These are phyloP conservation scores for Hyaloscypha variabilis DNA, from an alignment of 495 filamentous ascomycete species.

Conservation along the genomic window DNA sequence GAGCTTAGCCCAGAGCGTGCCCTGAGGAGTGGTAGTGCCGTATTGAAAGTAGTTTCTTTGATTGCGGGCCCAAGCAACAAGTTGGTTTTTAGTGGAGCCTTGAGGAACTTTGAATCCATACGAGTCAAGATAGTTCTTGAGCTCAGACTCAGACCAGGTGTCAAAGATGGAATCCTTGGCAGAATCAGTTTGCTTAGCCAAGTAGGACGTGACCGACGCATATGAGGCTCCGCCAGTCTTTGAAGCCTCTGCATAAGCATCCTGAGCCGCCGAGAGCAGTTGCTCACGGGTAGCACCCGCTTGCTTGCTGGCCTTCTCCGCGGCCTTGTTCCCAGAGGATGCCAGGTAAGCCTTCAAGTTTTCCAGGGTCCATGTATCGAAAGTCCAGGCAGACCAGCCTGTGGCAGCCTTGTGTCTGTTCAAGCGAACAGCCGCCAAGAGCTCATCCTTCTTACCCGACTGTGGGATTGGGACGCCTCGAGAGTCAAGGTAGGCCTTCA, in stretches of 20 bases:
- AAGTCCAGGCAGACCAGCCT: constrained; percentile 79
- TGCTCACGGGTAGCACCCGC: constrained; percentile 71
- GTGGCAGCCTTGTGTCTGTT: constrained; percentile 72
- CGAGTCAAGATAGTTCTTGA: constrained; percentile 81
- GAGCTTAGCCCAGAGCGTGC: constrained; percentile 66
- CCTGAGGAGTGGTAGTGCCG: constrained; percentile 67
- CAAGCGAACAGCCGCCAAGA: constrained; percentile 73
- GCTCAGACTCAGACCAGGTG: constrained; percentile 78
- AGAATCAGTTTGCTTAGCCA: constrained; percentile 66
- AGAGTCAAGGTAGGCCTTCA: constrained; percentile 78
- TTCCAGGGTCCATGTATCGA: constrained; percentile 79
- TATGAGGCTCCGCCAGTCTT: constrained; percentile 65
- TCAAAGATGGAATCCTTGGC: constrained; percentile 76
- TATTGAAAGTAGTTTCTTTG: constrained; percentile 78
- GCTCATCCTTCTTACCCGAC: constrained; percentile 74
- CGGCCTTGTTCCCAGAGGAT: constrained; percentile 58
- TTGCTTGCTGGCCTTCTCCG: constrained; percentile 67
- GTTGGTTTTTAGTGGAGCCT: constrained; percentile 64
- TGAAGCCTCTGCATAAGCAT: constrained; percentile 71
- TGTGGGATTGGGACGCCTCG: constrained; percentile 76
- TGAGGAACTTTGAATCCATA: constrained; percentile 77
- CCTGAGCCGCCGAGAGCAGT: constrained; percentile 70
- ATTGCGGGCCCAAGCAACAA: constrained; percentile 68
- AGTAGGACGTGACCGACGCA: constrained; percentile 74
- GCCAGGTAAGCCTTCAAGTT: constrained; percentile 76